Evolutionary conservation across 352 stramenopile species (phyloP), one percentile per base, ranked within the genome.

Genomic region (Peronosclerospora sorghi): DNA sequence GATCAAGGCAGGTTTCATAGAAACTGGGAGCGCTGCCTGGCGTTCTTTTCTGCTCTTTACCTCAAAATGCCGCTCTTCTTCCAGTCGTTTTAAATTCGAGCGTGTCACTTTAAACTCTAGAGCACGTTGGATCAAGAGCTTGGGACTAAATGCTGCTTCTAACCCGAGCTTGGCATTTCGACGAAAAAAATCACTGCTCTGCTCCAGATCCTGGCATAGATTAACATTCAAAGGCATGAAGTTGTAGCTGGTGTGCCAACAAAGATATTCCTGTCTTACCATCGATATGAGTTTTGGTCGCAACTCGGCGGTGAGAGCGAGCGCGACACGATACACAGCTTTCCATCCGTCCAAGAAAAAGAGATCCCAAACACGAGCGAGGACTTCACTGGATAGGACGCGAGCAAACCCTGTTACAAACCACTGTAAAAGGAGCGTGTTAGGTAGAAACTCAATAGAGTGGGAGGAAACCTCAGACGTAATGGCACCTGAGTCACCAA

Each of bases 321-420:
- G 64, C 6, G 72, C 74, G 9, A 89, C 46, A 37, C 68, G 74
- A 47, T 76, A 89, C 5, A 86, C 41, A 55, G 75, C 59, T 51
- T 87, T 89, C 73, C 74, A 85, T 6, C 79, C 79, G 41, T 92
- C 79, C 10, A 86, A 39, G 6, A 86, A 59, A 32, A 92, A 59
- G 12, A 84, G 44, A 35, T 89, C 73, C 76, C 76, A 92, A 7
- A 89, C 60, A 20, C 62, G 68, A 3, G 54, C 46, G n/a, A 89
- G 62, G 12, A 65, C 62, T 7, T 62, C 40, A 0, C 51, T 43
- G 3, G 64, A 50, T 12, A 89, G 46, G 8, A 82, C 61, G 17
- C 77, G 72, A 28, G 79, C 62, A 45, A 92, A 92, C n/a, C 86
- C 39, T 21, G 79, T 92, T 32, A 83, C 76, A 55, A 92, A 87